phyloP scores from a whole-genome alignment of 805 yeast genomes.

The Scheffersomyces stipitis region DNA sequence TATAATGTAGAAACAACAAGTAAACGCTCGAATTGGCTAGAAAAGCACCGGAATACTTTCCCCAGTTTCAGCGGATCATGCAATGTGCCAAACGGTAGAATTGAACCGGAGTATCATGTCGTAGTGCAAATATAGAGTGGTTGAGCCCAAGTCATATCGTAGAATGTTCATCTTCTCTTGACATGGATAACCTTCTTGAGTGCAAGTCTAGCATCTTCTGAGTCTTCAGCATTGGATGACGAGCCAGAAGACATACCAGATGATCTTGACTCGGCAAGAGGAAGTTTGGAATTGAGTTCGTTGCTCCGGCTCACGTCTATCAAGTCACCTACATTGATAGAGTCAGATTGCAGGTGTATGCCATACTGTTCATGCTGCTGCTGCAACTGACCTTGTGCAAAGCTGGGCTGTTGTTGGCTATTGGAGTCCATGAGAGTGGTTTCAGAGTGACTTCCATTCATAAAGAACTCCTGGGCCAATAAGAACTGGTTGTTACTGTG shows the following conservation, averaged over 20 bases:
- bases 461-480: conserved; percentile 30
- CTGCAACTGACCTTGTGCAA: conserved; percentile 1
- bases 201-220: conserved; percentile 39
- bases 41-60: too few relatives aligned
- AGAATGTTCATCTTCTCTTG: conserved; percentile 23
- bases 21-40: too few relatives aligned
- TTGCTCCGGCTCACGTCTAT: conserved; percentile 11
- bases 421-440: not conserved
- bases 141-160: too few relatives aligned
- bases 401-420: not conserved
- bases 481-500: conserved; percentile 20
- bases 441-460: conserved; percentile 7
- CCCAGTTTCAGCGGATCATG: too few relatives aligned
- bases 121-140: too few relatives aligned
- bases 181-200: conserved; percentile 35
- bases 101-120: too few relatives aligned
- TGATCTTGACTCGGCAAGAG: not conserved
- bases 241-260: not conserved
- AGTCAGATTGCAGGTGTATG: conserved; percentile 5
- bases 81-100: too few relatives aligned
- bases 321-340: conserved; percentile 19
- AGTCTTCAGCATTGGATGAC: conserved; percentile 19
- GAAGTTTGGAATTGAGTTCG: not conserved
- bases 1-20: too few relatives aligned
- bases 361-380: conserved; percentile 1